Base-by-base conservation (phyloP, 441 rosid species). In the Erodium texanum region DNA sequence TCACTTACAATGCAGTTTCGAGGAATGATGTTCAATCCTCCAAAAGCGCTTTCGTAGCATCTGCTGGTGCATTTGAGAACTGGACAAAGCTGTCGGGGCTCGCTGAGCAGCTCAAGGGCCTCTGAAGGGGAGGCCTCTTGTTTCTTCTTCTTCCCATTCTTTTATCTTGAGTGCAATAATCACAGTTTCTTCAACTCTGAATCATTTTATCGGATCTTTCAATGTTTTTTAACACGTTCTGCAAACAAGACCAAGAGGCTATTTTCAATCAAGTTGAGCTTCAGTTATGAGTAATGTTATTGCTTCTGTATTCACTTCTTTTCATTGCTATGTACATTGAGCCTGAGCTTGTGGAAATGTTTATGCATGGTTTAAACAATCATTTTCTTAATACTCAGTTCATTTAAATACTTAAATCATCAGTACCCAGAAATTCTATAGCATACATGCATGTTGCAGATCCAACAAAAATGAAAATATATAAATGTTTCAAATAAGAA, bases 1-100 rank as follows among this genome's bases (percentile, higher is more conserved):
- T 14, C 14, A 45, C 54, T 73, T 59, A 54, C n/a, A 67, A 34
- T 66, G 83, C 87, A 90, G 97, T 90, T 71, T 76, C 69, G 14
- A 64, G 77, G 79, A 90, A 84, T 20, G 94, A 93, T 75, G 68
- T 86, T 32, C 89, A 87, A 70, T 87, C 90, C 76, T 90, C 96
- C 38, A 93, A 89, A 77, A 64, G 71, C 0, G 90, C 94, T 20
- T 90, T 89, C 73, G 89, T 90, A 59, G 78, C 86, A 45, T 90
- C 96, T 29, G 97, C 98, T 54, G 68, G 80, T 54, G 96, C 97
- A 65, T 83, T 85, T 68, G 93, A 89, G 86, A 85, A 86, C 77
- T 89, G 97, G 97, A 83, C 86, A 27, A 62, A 75, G 67, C 80
- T 87, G 81, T 84, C 92, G 1, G 97, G 98, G 62, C 81, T 88